A percentile compares a stretch with the other conserved stretches of the same genome.
Evolutionary conservation across 2,329 filamentous ascomycete species (phyloP).

Genomic region (Alternaria triticimaculans): DNA sequence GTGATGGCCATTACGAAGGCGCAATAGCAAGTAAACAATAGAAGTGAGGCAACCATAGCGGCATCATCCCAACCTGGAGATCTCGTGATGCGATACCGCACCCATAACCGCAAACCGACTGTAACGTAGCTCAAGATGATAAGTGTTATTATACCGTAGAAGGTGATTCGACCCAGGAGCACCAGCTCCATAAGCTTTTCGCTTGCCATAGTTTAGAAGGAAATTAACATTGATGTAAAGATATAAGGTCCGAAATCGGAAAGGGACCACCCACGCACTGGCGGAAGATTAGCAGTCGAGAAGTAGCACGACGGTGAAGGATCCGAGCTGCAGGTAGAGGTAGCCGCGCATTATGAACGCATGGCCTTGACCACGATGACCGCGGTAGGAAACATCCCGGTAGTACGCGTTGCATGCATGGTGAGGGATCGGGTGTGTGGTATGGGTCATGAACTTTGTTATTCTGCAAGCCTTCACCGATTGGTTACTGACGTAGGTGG

Average conservation of each 20-base stretch:
- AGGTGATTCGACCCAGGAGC: constrained; percentile 26
- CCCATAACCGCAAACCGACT: constrained; percentile 43
- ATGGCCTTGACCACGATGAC: not conserved
- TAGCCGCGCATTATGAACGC: constrained; percentile 21
- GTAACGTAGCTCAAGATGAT: constrained; percentile 37
- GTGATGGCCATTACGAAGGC: constrained; percentile 26
- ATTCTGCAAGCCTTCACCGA: not conserved
- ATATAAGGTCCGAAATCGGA: not conserved
- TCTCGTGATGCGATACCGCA: constrained; percentile 41
- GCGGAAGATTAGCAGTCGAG: constrained; percentile 9
- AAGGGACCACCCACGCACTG: constrained; percentile 11
- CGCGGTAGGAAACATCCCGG: constrained; percentile 19
- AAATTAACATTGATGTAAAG: constrained; percentile 2
- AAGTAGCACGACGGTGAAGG: constrained; percentile 1
- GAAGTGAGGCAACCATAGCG: constrained; percentile 37
- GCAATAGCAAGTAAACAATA: constrained; percentile 34
- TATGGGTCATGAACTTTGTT: constrained; percentile 21
- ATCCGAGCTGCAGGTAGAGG: constrained; percentile 4
- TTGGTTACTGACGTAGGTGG: constrained; percentile 14
- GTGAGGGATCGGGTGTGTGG: constrained; percentile 4
- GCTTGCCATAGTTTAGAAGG: constrained; percentile 7
- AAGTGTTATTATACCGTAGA: constrained; percentile 32
- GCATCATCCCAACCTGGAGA: constrained; percentile 45
- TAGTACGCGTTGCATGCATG: constrained; percentile 12
- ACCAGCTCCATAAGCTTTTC: constrained; percentile 23